Conservation (phyloP, 2,329 filamentous ascomycete species). For the Scedosporium boydii region DNA sequence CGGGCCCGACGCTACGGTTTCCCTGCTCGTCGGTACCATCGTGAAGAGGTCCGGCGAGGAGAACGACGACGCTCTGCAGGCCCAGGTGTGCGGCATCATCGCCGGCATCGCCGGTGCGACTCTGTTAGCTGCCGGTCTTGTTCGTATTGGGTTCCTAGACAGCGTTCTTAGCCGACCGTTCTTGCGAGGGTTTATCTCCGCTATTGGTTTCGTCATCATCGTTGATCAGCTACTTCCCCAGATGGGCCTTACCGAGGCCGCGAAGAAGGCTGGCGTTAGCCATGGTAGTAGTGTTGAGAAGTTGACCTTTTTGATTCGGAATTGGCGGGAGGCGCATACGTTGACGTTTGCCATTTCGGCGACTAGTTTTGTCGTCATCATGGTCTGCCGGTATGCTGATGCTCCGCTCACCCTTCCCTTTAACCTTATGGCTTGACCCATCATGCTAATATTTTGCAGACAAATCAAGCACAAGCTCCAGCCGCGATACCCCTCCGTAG, state of each 20-base stretch:
- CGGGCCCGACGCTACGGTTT: slow-evolving; percentile 89
- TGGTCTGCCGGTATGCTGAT: slow-evolving; percentile 65
- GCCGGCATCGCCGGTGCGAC: slow-evolving; percentile 81
- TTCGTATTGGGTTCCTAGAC: slow-evolving; percentile 83
- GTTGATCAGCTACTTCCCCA: slow-evolving; percentile 92
- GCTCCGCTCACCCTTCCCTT: not conserved
- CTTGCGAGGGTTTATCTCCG: slow-evolving; percentile 89
- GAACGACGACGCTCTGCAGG: slow-evolving; percentile 58
- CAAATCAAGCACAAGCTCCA: slow-evolving; percentile 75
- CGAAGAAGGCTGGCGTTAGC: slow-evolving; percentile 54
- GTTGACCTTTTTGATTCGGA: slow-evolving; percentile 64
- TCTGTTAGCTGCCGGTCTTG: slow-evolving; percentile 78
- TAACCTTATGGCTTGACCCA: not conserved
- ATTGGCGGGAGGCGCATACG: slow-evolving; percentile 56
- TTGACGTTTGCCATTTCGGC: slow-evolving; percentile 70
- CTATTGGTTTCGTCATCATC: slow-evolving; percentile 91
- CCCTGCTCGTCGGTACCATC: slow-evolving; percentile 79
- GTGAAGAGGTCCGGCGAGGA: slow-evolving; percentile 62
- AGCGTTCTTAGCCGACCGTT: slow-evolving; percentile 91
- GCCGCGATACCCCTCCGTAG: slow-evolving; percentile 67
- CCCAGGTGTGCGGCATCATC: slow-evolving; percentile 77
- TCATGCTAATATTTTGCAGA: slow-evolving; percentile 29
- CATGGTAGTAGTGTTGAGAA: slow-evolving; percentile 87
- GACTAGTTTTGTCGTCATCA: slow-evolving; percentile 76
- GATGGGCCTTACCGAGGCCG: slow-evolving; percentile 62